Percentiles rank a stretch among this genome's conserved stretches.
phyloP scores from a whole-genome alignment of 257 asterid genomes.

The Solanum pinnatisectum region DNA sequence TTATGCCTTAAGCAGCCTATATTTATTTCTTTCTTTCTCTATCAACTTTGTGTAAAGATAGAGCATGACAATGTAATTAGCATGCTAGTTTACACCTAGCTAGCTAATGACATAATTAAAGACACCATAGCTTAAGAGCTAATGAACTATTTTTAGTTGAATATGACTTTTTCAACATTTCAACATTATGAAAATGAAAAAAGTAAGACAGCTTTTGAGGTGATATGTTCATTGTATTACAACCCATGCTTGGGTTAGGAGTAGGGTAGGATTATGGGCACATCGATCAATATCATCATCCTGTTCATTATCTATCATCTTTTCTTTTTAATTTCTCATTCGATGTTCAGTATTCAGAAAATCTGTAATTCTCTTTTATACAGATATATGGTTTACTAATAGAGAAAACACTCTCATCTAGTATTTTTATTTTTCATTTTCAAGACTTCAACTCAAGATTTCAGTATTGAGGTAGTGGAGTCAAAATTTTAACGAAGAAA shows the following conservation, averaged over 20 bases:
- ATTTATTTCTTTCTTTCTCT: neutral
- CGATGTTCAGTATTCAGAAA: neutral
- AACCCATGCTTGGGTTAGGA: neutral
- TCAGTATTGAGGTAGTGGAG: neutral
- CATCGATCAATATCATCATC: neutral
- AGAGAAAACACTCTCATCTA: neutral
- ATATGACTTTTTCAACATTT: constrained; percentile 1
- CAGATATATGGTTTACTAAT: neutral
- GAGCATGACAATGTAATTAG: no score
- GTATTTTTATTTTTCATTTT: neutral
- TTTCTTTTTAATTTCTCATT: neutral
- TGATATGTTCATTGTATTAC: constrained; percentile 4
- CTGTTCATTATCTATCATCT: neutral
- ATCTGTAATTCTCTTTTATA: neutral
- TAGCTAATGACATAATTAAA: neutral
- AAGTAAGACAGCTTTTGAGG: neutral
- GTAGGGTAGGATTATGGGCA: constrained; percentile 11
- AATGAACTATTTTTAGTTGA: neutral
- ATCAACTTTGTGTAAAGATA: neutral
- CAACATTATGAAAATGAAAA: neutral
- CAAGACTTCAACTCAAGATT: neutral
- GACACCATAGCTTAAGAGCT: neutral
- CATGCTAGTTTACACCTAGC: neutral
- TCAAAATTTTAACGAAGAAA: neutral
- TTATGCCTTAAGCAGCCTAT: neutral